Evolutionary conservation across 768 basidiomycete species (phyloP), one percentile per base, ranked within the genome.

Genomic region (Tricholoma sp.): DNA sequence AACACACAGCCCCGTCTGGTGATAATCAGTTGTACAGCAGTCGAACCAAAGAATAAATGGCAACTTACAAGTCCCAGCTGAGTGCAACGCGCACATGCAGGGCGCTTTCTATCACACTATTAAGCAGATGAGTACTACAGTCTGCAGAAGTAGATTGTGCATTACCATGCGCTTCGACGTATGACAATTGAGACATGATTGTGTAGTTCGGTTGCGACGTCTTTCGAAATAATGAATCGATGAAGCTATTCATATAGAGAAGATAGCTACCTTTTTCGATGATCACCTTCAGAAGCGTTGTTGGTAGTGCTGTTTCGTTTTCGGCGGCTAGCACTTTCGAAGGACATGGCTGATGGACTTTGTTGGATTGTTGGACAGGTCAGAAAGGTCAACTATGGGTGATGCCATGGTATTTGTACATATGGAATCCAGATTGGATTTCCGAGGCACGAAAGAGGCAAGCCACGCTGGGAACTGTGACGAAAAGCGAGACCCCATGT

Each of bases 1-100:
- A 9, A 91, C 86, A 65, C 90, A 93, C 4, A 90, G 75, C 1
- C 89, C 89, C 49, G 88, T 91, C 88, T 89, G 59, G 42, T 45
- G n/a, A 58, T 20, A 49, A n/a, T 32, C 42, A 18, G 31, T 50
- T 44, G 32, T 59, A 36, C 13, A 42, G 15, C 53, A 37, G 52
- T 42, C 18, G 34, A 41, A 13, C 24, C 13, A 36, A 18, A 24
- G 1, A 28, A 28, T 37, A 48, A 44, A 54, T 29, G 7, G 24
- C 15, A 6, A 67, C 72, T 44, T 58, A 79, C 79, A 65, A 80
- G 64, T 29, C 79, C 79, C n/a, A 80, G 70, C 59, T 80, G 79
- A 2, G 75, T 78, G 57, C 79, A 80, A 12, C 79, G 74, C 28
- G 77, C 73, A 62, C 78, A 80, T 2, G 77, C 76, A 55, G 79